These are phyloP conservation scores for Aphanomyces invadans DNA, from an alignment of 352 stramenopile species.

Conservation along the genomic window DNA sequence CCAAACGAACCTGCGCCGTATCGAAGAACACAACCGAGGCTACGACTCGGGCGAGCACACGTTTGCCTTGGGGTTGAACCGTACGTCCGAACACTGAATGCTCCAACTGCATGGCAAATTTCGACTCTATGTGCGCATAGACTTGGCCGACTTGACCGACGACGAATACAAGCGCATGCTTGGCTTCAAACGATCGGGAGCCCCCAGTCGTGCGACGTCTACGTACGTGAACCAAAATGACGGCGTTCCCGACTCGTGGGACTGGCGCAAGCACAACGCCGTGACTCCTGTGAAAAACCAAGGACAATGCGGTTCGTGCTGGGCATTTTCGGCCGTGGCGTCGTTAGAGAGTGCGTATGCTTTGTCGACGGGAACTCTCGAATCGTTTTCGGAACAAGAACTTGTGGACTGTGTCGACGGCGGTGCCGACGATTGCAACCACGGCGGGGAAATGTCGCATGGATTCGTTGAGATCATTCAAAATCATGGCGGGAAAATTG, in stretches of 20 bases:
- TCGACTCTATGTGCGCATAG: too few species aligned
- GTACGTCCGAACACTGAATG: too few species aligned
- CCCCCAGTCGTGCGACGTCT: slow-evolving; percentile 24
- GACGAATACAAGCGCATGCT: slow-evolving; percentile 37
- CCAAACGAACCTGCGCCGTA: slow-evolving; percentile 14
- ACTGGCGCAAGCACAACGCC: slow-evolving; percentile 53
- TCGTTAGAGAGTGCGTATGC: slow-evolving; percentile 33
- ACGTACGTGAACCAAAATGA: slow-evolving; percentile 17
- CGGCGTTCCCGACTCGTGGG: slow-evolving; percentile 32
- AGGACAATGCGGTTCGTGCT: slow-evolving; percentile 93
- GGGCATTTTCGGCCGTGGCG: slow-evolving; percentile 85
- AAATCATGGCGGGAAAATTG: slow-evolving; percentile 37
- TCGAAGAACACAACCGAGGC: slow-evolving; percentile 22
- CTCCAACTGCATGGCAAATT: too few species aligned
- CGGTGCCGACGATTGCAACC: slow-evolving; percentile 35
- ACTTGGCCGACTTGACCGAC: slow-evolving; percentile 36
- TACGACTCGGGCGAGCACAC: slow-evolving; percentile 11
- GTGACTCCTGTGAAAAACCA: slow-evolving; percentile 93
- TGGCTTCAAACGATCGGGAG: slow-evolving; percentile 30
- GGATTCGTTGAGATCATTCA: slow-evolving; percentile 38
- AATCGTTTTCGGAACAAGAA: slow-evolving; percentile 44
- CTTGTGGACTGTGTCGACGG: slow-evolving; percentile 38
- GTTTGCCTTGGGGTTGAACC: slow-evolving; percentile 27
- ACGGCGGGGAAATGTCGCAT: slow-evolving; percentile 37
- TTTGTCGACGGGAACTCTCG: slow-evolving; percentile 38